These are phyloP conservation scores for Parasitella parasitica DNA, from an alignment of 371 early-diverging fungal species.

Conservation along the genomic window DNA sequence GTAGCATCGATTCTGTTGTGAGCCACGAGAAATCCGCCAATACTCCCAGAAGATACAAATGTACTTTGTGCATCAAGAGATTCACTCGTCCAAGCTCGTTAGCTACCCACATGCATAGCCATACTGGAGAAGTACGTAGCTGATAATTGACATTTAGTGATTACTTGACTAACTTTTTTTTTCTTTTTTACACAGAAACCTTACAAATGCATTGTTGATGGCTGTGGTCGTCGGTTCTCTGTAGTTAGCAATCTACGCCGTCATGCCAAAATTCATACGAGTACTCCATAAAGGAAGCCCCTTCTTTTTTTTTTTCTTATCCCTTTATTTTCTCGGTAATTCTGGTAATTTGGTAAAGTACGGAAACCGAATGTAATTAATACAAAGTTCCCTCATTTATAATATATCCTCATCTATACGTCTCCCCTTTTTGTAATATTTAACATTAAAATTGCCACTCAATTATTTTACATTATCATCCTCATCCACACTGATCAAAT, in stretches of 20 bases:
- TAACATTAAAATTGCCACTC: neutral
- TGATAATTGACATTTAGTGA: too few relatives aligned
- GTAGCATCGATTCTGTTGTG: neutral
- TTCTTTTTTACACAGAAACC: too few relatives aligned
- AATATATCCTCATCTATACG: neutral
- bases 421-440: neutral
- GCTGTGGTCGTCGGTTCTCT: slow-evolving; percentile 33
- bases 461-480: neutral
- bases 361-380: slow-evolving; percentile 14
- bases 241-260: slow-evolving; percentile 33
- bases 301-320: neutral
- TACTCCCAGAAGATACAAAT: slow-evolving; percentile 32
- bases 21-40: neutral
- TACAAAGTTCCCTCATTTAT: neutral
- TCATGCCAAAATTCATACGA: slow-evolving; percentile 34
- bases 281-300: neutral
- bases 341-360: slow-evolving; percentile 8
- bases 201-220: slow-evolving; percentile 25
- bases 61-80: slow-evolving; percentile 24
- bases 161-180: too few relatives aligned
- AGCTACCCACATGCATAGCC: slow-evolving; percentile 34
- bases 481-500: neutral
- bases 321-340: neutral
- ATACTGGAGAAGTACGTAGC: slow-evolving; percentile 37
- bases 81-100: slow-evolving; percentile 35